Base-by-base conservation (phyloP, 345 rosid species). In the Eucalyptus curtisii region DNA sequence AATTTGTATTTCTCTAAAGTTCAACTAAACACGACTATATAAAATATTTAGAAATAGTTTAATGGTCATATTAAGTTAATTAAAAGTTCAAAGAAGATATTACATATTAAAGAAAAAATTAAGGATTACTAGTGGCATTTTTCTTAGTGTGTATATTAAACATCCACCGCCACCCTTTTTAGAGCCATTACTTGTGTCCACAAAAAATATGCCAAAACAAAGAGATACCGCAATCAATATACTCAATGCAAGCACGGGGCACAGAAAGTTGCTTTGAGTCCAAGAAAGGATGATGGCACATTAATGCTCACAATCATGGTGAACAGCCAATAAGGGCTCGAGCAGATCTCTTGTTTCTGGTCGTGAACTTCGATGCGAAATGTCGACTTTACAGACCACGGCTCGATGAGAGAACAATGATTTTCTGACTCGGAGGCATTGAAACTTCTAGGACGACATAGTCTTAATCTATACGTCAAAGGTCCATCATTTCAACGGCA, bases 21-120 rank as follows among this genome's bases (percentile, higher is more conserved):
- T 55, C 3, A 55, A 10, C 61, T 24, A 55, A 55, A 55, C 13
- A 55, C 6, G 0, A 22, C 61, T 55, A 71, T 10, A 76, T 76
- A 6, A 0, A 11, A 40, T 19, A 40, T 76, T 20, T 12, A 5
- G 14, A 6, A 37, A 71, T 37, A 37, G 7, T 71, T 71, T 7
- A 2, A 19, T 6, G 3, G 42, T 20, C 15, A 37, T 20, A 19
- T 76, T 20, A 7, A 20, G 42, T 3, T 25, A 40, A 20, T 76
- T 37, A 19, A 40, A 20, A 33, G 14, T 19, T 31, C 10, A 37
- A 76, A 20, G 12, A 37, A 37, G 4, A 20, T 1, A 76, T 10
- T 10, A 11, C 1, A 76, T 10, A 10, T 37, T 37, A 5, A 1
- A 5, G 4, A 37, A 76, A 76, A 76, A 16, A 0, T 10, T 40